phyloP scores from a whole-genome alignment of 2,329 filamentous ascomycete species.

The Scleromitrula shiraiana region DNA sequence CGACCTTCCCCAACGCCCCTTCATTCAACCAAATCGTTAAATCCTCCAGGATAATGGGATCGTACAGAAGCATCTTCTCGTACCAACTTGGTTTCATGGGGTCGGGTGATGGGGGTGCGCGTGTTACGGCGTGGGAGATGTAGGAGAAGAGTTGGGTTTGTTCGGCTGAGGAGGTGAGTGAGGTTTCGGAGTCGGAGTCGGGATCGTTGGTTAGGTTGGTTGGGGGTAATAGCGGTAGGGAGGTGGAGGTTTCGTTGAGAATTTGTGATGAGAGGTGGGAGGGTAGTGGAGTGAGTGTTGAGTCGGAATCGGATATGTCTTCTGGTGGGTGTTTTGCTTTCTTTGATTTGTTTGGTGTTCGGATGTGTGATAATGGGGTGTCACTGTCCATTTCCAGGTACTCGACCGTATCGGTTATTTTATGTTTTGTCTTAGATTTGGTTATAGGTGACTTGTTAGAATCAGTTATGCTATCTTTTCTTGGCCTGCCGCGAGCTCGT shows the following conservation, averaged over 20 bases:
- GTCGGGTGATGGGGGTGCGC: conserved; percentile 42
- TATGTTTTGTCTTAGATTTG: conserved; percentile 14
- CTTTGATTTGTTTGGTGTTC: conserved; percentile 27
- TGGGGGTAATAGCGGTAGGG: conserved; percentile 10
- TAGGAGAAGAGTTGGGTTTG: conserved; percentile 40
- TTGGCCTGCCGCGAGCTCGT: conserved; percentile 34
- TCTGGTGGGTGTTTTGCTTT: conserved; percentile 23
- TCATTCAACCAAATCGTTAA: conserved; percentile 75
- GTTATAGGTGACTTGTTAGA: conserved; percentile 9
- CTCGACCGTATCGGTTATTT: conserved; percentile 16
- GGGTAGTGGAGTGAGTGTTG: conserved; percentile 19
- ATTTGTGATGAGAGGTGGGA: conserved; percentile 18
- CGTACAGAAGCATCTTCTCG: conserved; percentile 90
- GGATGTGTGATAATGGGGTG: conserved; percentile 15
- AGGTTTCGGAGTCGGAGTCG: conserved; percentile 9
- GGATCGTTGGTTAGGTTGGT: neutral
- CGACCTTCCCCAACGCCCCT: conserved; percentile 53
- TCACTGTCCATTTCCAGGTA: conserved; percentile 18
- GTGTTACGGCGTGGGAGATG: conserved; percentile 48
- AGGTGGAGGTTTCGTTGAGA: conserved; percentile 11
- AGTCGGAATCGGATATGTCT: conserved; percentile 47
- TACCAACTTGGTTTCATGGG: conserved; percentile 61
- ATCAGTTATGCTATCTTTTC: conserved; percentile 30
- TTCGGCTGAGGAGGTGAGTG: conserved; percentile 31
- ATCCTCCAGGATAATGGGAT: conserved; percentile 83